A percentile compares a stretch with the other conserved stretches of the same genome.
phyloP scores from a whole-genome alignment of 2,329 filamentous ascomycete species.

The Epicoccum nigrum region DNA sequence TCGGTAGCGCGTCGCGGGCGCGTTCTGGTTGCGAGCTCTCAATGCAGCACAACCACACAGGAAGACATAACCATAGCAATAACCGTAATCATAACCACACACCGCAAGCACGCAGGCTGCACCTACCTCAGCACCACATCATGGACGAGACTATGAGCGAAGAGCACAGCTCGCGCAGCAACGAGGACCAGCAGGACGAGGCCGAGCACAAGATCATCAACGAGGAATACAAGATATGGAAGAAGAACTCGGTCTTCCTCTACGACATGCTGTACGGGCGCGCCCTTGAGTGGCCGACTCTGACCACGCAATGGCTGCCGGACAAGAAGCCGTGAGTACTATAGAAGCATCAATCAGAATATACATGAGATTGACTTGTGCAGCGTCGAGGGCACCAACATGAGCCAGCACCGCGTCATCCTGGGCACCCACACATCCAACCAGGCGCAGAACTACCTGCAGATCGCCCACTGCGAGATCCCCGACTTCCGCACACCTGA shows the following conservation, averaged over 20 bases:
- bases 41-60: too few species aligned
- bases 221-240: conserved; percentile 99
- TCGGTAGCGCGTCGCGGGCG: background rate
- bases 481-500: conserved; percentile 78
- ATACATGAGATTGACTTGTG: conserved; percentile 46
- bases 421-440: conserved; percentile 94
- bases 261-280: conserved; percentile 97
- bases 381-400: conserved; percentile 75
- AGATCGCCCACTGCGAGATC: conserved; percentile 92
- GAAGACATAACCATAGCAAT: too few species aligned
- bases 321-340: conserved; percentile 60
- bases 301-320: conserved; percentile 98
- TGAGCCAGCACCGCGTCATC: conserved; percentile 84
- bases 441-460: conserved; percentile 84
- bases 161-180: conserved; percentile 46
- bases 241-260: conserved; percentile 98
- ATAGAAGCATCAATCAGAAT: background rate
- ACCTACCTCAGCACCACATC: too few species aligned
- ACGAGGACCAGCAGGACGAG: conserved; percentile 75
- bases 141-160: conserved; percentile 50
- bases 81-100: too few species aligned
- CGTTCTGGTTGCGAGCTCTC: too few species aligned
- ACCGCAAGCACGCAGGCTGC: background rate
- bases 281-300: conserved; percentile 94
- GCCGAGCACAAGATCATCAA: conserved; percentile 89